Base-by-base conservation (phyloP, 441 rosid species). In the Omphalea diandra region DNA sequence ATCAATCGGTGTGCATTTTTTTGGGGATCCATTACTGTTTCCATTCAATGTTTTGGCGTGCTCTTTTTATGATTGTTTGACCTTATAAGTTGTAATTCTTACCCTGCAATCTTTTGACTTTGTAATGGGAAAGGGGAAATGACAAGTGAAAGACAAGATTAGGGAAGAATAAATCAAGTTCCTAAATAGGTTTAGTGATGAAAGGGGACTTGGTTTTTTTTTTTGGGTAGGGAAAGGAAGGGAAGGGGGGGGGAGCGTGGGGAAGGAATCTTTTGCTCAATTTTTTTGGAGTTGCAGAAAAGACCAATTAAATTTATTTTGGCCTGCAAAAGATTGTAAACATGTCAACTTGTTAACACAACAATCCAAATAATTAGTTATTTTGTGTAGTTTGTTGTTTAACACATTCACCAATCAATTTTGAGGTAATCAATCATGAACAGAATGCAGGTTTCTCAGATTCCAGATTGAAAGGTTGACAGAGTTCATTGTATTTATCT, bases 1-100 rank as follows among this genome's bases (percentile, higher is more conserved):
- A 81, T 55, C 68, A 55, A 24, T 76, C 75, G 59, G 99, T 95
- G 85, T 61, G 90, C 57, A 4, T n/a, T 31, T 47, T 18, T 69
- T 47, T 71, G 32, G 27, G 35, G 10, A 26, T 43, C 8, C 55
- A 9, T 54, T 60, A 31, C 47, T 31, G 40, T 57, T 76, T 33
- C 24, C 56, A 4, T 77, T 50, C 27, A 63, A 7, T 73, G 11
- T 36, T 57, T 18, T 70, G 50, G 75, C 50, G 50, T 59, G 31
- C 31, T 59, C 57, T 49, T 3, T 49, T 17, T 14, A 9, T 60
- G n/a, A 17, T 32, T 8, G 50, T 15, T 20, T 62, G 20, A 41
- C 31, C 4, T 20, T 22, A 33, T 50, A 22, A 40, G 17, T 22
- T 6, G 44, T 58, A 58, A 33, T 33, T 54, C 26, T 22, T 8